Base-by-base conservation (phyloP, 768 basidiomycete genomes). In the Trametes elegans region DNA sequence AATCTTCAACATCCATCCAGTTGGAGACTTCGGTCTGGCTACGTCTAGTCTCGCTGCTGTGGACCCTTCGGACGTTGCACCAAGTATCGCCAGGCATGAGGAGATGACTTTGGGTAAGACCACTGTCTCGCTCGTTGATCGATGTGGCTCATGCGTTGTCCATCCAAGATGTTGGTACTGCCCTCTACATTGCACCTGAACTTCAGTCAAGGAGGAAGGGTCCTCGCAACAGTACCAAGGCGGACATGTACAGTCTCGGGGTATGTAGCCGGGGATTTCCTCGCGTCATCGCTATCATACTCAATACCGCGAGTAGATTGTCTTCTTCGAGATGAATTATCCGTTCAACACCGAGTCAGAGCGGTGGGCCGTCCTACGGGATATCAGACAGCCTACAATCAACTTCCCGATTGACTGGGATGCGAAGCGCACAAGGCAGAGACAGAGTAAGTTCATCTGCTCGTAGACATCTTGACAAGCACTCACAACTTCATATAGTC, bases 311-410 rank as follows among this genome's bases (percentile, higher is more conserved):
- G 34, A 14, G 19, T 58, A 94, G 91, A 85, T 98, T 60, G 94
- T 97, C 13, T 97, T 97, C 71, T 97, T 98, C 64, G 95, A 98
- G 73, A 96, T 97, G 93, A 94, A 92, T 68, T 91, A 87, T 70
- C 64, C 74, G 16, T 93, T 97, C 71, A 74, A 80, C 10, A 97
- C 94, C 0, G 85, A 82, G 1, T 79, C 89, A 18, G 94, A 98
- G 65, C 84, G 94, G 19, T 88, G 90, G 34, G 83, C 80, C 1
- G 92, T 94, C 19, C 78, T 98, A 0, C 88, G 90, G 61, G 83
- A 86, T 45, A 66, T 97, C 26, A 75, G 95, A 23, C 85, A 82
- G 62, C 85, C 85, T 0, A 72, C 78, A 14, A 82, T 95, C 23
- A 76, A 79, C 47, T 94, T 97, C 63, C 94, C 94, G n/a, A 54